Base-by-base conservation (phyloP, 495 filamentous ascomycete species). In the Xylaria telfairii region DNA sequence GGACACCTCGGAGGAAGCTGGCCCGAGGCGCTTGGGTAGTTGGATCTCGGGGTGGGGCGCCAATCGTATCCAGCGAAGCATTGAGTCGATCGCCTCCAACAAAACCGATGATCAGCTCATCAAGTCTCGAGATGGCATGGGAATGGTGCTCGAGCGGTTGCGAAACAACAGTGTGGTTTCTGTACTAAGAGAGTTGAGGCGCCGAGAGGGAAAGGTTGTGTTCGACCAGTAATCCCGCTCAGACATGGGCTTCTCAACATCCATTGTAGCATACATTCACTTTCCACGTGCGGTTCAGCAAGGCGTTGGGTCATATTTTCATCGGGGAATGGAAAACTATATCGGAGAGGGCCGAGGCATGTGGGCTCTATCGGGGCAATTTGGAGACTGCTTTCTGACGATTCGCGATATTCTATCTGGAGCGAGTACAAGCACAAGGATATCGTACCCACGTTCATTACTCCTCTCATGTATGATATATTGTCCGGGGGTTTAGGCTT, bases 121-220 rank as follows among this genome's bases (percentile, higher is more conserved):
- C 66, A 96, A 95, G 77, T 95, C 92, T 77, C 93, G 94, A 74
- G 90, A 98, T 77, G 96, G 96, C 21, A 98, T 99, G 96, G 92
- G 91, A 67, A 89, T 98, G 53, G 95, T 99, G 19, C 85, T 99
- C 30, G 93, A 96, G 80, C 87, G 96, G 44, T 78, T 98, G 72
- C 88, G 96, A 66, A 84, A 86, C 72, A 85, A 84, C 65, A 93
- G 94, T 15, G 92, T 97, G 13, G 88, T 98, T 47, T 92, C 95
- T 32, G 93, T 89, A 24, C 92, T 98, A 21, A 81, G 96, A 51
- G 95, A 97, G 78, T 92, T 92, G 34, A 92, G 95, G 90, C 86
- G 92, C 67, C 82, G 86, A 74, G 93, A 96, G 62, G 76, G 76
- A 7, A 76, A 78, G 63, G 37, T 21, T 26, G 72, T 74, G 8